These are phyloP conservation scores for Rhizopogon hawkerae DNA, from an alignment of 1,284 basidiomycete genomes.

Conservation along the genomic window DNA sequence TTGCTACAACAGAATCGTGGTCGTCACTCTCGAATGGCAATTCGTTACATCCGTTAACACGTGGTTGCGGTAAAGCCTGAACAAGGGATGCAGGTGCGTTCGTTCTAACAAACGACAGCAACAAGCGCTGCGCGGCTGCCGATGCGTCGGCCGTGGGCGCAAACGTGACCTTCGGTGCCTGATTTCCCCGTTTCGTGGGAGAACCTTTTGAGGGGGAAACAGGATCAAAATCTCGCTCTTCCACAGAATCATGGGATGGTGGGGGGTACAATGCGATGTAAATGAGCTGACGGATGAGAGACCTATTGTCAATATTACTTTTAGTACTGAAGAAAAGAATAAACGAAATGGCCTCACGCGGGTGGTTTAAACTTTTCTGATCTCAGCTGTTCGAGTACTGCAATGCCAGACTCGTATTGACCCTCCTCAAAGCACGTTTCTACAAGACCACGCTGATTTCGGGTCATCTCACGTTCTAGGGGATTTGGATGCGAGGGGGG, in stretches of 20 bases:
- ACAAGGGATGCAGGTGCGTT: constrained; percentile 48
- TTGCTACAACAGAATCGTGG: constrained; percentile 50
- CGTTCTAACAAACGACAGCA: constrained; percentile 47
- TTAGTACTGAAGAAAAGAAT: constrained; percentile 4
- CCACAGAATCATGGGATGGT: constrained; percentile 25
- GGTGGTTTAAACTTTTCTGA: constrained; percentile 45
- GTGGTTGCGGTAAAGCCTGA: constrained; percentile 47
- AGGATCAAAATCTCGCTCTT: constrained; percentile 35
- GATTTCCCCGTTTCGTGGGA: constrained; percentile 22
- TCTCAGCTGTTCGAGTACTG: constrained; percentile 50
- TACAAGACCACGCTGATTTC: constrained; percentile 48
- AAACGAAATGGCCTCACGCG: constrained; percentile 33
- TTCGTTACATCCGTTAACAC: constrained; percentile 12
- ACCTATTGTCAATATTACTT: constrained; percentile 21
- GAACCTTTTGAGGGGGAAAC: constrained; percentile 32
- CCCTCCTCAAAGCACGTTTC: constrained; percentile 67
- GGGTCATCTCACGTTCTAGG: constrained; percentile 44
- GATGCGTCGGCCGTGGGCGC: constrained; percentile 40
- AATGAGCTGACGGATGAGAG: constrained; percentile 57
- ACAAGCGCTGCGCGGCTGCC: constrained; percentile 43
- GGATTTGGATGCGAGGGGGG: not conserved
- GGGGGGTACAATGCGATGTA: constrained; percentile 59
- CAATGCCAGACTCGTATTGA: constrained; percentile 58
- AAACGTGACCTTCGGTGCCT: constrained; percentile 27
- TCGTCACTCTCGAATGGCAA: constrained; percentile 14